These are phyloP conservation scores for Phytophthora chlamydospora DNA, from an alignment of 352 stramenopile species.

Conservation along the genomic window DNA sequence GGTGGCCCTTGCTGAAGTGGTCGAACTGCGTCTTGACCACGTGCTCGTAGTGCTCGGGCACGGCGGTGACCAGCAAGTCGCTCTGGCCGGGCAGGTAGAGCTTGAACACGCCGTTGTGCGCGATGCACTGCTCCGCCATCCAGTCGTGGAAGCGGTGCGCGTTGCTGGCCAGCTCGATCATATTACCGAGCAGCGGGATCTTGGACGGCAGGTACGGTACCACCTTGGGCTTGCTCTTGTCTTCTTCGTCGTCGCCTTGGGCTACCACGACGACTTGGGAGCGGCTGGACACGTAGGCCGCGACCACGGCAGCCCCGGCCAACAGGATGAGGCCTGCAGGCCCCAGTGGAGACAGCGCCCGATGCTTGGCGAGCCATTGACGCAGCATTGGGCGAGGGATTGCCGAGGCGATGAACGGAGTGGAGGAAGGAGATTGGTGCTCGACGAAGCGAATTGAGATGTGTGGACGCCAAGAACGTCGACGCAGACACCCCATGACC, in stretches of 20 bases:
- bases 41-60: constrained; percentile 59
- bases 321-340: constrained; percentile 29
- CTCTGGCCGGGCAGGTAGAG: constrained; percentile 45
- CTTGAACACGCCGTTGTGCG: constrained; percentile 38
- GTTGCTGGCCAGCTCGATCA: constrained; percentile 35
- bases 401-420: not conserved
- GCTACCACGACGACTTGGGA: constrained; percentile 7
- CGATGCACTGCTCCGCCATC: constrained; percentile 46
- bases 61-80: constrained; percentile 45
- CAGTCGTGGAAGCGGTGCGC: constrained; percentile 42
- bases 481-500: not conserved
- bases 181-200: constrained; percentile 43
- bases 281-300: constrained; percentile 25
- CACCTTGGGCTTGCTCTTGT: constrained; percentile 16
- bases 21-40: constrained; percentile 64
- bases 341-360: constrained; percentile 24
- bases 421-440: constrained; percentile 2
- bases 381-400: constrained; percentile 23
- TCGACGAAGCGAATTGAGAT: constrained; percentile 22
- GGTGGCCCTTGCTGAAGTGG: constrained; percentile 53
- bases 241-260: constrained; percentile 2
- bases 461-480: constrained; percentile 2
- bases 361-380: constrained; percentile 30
- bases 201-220: constrained; percentile 43
- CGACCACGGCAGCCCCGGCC: constrained; percentile 29